These are phyloP conservation scores for Pseudoperonospora humuli DNA, from an alignment of 352 stramenopile species.

Conservation along the genomic window DNA sequence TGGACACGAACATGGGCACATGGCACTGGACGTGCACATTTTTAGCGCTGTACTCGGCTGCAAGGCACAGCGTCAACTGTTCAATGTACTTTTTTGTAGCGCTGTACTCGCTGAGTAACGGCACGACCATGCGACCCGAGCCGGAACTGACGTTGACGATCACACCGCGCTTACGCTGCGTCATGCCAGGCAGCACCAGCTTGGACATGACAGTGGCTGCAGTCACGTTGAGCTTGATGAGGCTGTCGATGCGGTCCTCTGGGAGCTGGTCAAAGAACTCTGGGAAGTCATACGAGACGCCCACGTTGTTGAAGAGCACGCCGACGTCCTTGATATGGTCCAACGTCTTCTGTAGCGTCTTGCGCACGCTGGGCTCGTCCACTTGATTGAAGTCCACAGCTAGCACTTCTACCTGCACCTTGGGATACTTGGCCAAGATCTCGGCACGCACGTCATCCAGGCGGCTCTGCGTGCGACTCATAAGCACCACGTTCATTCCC, in stretches of 20 bases:
- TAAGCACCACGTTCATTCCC: constrained; percentile 95
- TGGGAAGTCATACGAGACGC: constrained; percentile 97
- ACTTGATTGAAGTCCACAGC: constrained; percentile 94
- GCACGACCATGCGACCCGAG: constrained; percentile 92
- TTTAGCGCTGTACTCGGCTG: constrained; percentile 92
- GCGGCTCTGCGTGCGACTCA: constrained; percentile 95
- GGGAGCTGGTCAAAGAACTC: constrained; percentile 96
- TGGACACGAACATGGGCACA: constrained; percentile 98
- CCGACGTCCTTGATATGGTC: constrained; percentile 89
- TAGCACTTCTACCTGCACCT: constrained; percentile 79
- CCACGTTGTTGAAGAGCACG: constrained; percentile 99
- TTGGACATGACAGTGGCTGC: constrained; percentile 77
- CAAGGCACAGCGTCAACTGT: constrained; percentile 93
- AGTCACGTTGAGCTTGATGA: constrained; percentile 88
- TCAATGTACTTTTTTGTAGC: constrained; percentile 97
- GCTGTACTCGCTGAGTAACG: constrained; percentile 95
- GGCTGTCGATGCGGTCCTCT: constrained; percentile 86
- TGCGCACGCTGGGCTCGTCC: constrained; percentile 58
- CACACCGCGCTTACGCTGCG: constrained; percentile 88
- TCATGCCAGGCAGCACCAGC: constrained; percentile 90
- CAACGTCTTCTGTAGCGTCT: constrained; percentile 42
- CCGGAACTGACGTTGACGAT: constrained; percentile 98
- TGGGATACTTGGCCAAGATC: constrained; percentile 90
- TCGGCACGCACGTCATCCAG: constrained; percentile 90
- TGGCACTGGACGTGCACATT: constrained; percentile 95